Percentiles rank a stretch among this genome's conserved stretches.
Evolutionary conservation across 257 asterid species (phyloP).

Genomic region (Pogostemon cablin): DNA sequence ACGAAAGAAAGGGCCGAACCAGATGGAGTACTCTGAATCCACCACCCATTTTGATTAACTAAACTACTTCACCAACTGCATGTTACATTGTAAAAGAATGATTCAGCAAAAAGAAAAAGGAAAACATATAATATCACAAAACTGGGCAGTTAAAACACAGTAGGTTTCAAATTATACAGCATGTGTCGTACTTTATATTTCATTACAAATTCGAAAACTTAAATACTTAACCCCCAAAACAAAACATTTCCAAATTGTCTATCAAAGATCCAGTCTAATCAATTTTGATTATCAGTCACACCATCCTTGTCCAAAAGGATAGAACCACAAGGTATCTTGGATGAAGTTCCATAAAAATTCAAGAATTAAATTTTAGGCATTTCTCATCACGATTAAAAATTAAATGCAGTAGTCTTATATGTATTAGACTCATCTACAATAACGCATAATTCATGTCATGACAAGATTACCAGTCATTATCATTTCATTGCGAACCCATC

Average conservation of each 20-base stretch:
- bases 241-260: not conserved
- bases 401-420: not conserved
- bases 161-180: not conserved
- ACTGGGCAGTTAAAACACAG: not conserved
- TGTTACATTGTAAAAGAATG: conserved; percentile 17
- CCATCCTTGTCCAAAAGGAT: not conserved
- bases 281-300: conserved; percentile 10
- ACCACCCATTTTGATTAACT: conserved; percentile 62
- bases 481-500: not conserved
- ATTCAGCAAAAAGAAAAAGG: conserved; percentile 15
- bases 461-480: not conserved
- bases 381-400: not conserved
- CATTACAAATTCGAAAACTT: not conserved
- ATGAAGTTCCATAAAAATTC: not conserved
- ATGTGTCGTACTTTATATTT: not conserved
- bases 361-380: not conserved
- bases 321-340: not conserved
- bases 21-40: conserved; percentile 84
- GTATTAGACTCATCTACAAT: not conserved
- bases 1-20: conserved; percentile 79
- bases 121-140: not conserved
- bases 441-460: not conserved
- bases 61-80: conserved; percentile 39
- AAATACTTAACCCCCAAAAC: not conserved
- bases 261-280: not conserved